Conservation (phyloP, 2,329 filamentous ascomycete genomes). For the Esteya vermicola region DNA sequence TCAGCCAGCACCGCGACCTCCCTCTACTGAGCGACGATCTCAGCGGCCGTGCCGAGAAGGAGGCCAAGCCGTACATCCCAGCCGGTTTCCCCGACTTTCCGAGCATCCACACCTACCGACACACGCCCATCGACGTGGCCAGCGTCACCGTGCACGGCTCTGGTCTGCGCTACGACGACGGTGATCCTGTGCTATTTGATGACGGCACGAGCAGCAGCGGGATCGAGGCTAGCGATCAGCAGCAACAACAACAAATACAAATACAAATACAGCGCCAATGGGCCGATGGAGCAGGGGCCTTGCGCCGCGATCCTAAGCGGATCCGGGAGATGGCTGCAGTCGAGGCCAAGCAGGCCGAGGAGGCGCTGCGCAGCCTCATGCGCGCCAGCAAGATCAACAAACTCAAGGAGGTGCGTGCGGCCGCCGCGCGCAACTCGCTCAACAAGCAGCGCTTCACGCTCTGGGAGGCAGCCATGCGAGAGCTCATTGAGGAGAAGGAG, state of each 20-base stretch:
- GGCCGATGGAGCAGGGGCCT: slow-evolving; percentile 9
- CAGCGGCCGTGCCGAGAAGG: slow-evolving; percentile 43
- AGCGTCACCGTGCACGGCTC: slow-evolving; percentile 15
- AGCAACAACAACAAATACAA: neutral
- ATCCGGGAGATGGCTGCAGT: slow-evolving; percentile 45
- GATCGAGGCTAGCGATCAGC: slow-evolving; percentile 14
- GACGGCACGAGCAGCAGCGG: slow-evolving; percentile 6
- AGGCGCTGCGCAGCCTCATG: slow-evolving; percentile 43
- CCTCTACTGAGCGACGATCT: slow-evolving; percentile 38
- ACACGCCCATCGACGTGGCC: slow-evolving; percentile 33
- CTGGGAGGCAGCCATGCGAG: slow-evolving; percentile 48
- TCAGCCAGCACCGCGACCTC: slow-evolving; percentile 17
- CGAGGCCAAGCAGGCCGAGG: slow-evolving; percentile 47
- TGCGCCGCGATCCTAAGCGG: slow-evolving; percentile 38
- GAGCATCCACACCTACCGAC: slow-evolving; percentile 49
- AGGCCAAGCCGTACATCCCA: slow-evolving; percentile 41
- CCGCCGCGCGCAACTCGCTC: slow-evolving; percentile 36
- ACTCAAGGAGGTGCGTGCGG: slow-evolving; percentile 46
- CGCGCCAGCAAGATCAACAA: slow-evolving; percentile 49
- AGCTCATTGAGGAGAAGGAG: slow-evolving; percentile 28
- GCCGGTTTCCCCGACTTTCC: slow-evolving; percentile 46
- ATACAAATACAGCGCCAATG: slow-evolving; percentile 16
- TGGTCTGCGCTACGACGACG: slow-evolving; percentile 15
- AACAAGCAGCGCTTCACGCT: slow-evolving; percentile 41
- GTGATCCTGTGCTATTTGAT: slow-evolving; percentile 10